Evolutionary conservation across 2,329 filamentous ascomycete species (phyloP).

Genomic region (Monilinia aucupariae): DNA sequence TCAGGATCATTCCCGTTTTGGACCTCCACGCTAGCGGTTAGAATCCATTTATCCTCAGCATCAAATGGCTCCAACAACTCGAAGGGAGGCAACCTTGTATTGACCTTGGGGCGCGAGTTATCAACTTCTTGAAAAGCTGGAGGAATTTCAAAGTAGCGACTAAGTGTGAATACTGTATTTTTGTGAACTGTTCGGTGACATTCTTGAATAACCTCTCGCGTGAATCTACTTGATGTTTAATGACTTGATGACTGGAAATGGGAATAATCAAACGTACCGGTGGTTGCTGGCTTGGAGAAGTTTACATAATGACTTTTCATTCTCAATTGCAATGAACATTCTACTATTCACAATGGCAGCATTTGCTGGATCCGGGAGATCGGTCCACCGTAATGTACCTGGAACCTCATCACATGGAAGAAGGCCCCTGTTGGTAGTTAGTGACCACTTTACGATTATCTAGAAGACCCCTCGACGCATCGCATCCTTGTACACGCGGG

Average conservation of each 20-base stretch:
- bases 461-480: neutral
- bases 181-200: conserved; percentile 30
- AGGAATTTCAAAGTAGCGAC: conserved; percentile 28
- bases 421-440: conserved; percentile 1
- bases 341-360: conserved; percentile 31
- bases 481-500: neutral
- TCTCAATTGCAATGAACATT: conserved; percentile 29
- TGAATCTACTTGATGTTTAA: conserved; percentile 27
- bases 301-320: conserved; percentile 41
- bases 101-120: conserved; percentile 29
- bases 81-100: conserved; percentile 42
- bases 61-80: conserved; percentile 45
- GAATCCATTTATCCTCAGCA: conserved; percentile 47
- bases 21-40: conserved; percentile 50
- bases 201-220: conserved; percentile 26
- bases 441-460: neutral
- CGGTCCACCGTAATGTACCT: conserved; percentile 52
- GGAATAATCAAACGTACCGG: conserved; percentile 38
- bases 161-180: conserved; percentile 31
- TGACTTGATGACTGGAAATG: conserved; percentile 12
- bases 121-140: conserved; percentile 23
- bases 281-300: conserved; percentile 50
- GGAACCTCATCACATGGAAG: conserved; percentile 36
- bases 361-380: conserved; percentile 51
- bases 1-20: conserved; percentile 50